Evolutionary conservation across 176 grass and related monocot genomes (phyloP).

Genomic region (Aegilops bicornis): DNA sequence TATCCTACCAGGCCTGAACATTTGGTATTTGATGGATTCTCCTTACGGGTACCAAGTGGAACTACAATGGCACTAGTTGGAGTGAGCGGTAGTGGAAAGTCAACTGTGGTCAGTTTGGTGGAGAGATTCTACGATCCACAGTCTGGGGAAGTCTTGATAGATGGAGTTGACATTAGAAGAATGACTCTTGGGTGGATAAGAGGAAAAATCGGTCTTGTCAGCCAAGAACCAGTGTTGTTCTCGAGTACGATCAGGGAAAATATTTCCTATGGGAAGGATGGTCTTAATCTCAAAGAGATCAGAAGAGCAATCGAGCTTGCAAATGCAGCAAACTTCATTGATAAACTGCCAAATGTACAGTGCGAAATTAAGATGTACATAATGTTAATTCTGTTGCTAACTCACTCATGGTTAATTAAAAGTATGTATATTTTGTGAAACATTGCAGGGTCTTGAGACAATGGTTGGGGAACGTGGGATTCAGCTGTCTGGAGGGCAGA

Average conservation of each 20-base stretch:
- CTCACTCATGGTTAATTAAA: background rate
- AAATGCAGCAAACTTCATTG: constrained; percentile 82
- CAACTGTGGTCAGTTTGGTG: constrained; percentile 74
- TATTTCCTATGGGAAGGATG: constrained; percentile 74
- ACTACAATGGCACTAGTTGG: constrained; percentile 85
- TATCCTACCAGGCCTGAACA: constrained; percentile 67
- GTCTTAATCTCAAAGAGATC: constrained; percentile 55
- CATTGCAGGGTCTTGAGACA: constrained; percentile 70
- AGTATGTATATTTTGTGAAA: constrained; percentile 3
- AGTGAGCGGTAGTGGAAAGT: constrained; percentile 86
- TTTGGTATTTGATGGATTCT: constrained; percentile 72
- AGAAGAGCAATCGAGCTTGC: constrained; percentile 58
- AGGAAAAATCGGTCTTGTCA: constrained; percentile 75
- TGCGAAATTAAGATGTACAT: constrained; percentile 4
- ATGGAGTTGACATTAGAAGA: constrained; percentile 66
- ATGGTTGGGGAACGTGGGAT: constrained; percentile 83
- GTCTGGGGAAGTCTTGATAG: constrained; percentile 76
- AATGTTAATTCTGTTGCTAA: constrained; percentile 8
- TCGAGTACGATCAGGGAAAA: constrained; percentile 74
- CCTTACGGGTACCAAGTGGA: constrained; percentile 56
- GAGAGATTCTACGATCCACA: constrained; percentile 94
- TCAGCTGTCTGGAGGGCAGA: constrained; percentile 89
- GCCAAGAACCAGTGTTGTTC: constrained; percentile 88
- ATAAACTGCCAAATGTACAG: constrained; percentile 84
- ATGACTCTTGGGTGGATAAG: constrained; percentile 67